phyloP scores from a whole-genome alignment of 371 early-diverging fungal genomes.

The Mucor irregularis region DNA sequence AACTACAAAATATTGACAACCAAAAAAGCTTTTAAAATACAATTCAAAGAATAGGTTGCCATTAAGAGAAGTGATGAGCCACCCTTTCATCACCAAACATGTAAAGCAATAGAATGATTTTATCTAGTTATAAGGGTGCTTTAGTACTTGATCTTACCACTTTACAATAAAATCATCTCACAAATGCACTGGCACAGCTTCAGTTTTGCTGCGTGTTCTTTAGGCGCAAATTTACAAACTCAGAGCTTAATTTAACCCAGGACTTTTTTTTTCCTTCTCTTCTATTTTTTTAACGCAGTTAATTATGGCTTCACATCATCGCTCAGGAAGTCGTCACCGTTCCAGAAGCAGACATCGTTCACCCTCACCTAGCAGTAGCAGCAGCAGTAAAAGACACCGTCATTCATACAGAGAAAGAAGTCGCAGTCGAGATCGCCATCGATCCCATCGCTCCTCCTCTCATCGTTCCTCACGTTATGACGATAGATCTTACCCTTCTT shows the following conservation, averaged over 20 bases:
- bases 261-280: constrained; percentile 2
- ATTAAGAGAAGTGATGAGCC: constrained; percentile 63
- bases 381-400: constrained; percentile 34
- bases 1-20: neutral
- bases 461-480: constrained; percentile 33
- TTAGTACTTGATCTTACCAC: constrained; percentile 6
- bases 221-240: no score
- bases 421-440: constrained; percentile 36
- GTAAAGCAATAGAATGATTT: neutral
- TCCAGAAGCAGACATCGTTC: constrained; percentile 44
- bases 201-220: no score
- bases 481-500: constrained; percentile 24
- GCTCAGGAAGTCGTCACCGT: constrained; percentile 39
- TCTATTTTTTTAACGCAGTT: constrained; percentile 6
- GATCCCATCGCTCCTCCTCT: constrained; percentile 32
- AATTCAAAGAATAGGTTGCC: constrained; percentile 78
- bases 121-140: neutral
- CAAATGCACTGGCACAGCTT: no score
- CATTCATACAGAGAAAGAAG: constrained; percentile 37
- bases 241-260: no score
- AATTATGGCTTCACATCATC: constrained; percentile 33
- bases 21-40: constrained; percentile 70
- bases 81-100: constrained; percentile 16
- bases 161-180: no score
- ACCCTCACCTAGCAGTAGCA: constrained; percentile 44